phyloP scores from a whole-genome alignment of 768 basidiomycete genomes.

The Podaxis sp. region DNA sequence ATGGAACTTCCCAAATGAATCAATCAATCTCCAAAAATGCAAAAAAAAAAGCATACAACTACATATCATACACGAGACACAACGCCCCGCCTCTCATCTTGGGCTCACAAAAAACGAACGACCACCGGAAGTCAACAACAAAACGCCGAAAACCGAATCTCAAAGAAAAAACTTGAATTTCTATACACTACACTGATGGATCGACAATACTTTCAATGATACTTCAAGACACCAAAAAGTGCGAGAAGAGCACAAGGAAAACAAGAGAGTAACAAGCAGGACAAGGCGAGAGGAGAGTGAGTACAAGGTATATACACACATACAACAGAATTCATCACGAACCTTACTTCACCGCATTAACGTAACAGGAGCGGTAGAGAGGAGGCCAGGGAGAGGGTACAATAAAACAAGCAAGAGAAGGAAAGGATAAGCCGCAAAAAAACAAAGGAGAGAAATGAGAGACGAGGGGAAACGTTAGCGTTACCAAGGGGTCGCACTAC shows the following conservation, averaged over 20 bases:
- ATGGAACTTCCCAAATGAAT: too few relatives aligned
- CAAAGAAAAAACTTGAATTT: too few relatives aligned
- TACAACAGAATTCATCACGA: not conserved
- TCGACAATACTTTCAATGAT: not conserved
- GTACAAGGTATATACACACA: not conserved
- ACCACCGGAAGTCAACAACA: too few relatives aligned
- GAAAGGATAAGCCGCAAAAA: not conserved
- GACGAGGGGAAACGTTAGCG: not conserved
- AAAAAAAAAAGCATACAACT: not conserved
- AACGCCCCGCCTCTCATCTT: not conserved
- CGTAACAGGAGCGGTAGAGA: not conserved
- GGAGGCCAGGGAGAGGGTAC: not conserved
- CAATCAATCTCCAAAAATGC: not conserved
- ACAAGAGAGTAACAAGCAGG: too few relatives aligned
- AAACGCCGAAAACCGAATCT: too few relatives aligned
- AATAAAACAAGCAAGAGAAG: not conserved
- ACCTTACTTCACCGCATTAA: too few relatives aligned
- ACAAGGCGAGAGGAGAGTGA: not conserved
- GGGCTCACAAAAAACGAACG: too few relatives aligned
- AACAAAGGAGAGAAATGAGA: not conserved
- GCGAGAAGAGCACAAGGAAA: not conserved
- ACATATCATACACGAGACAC: not conserved
- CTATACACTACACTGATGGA: not conserved
- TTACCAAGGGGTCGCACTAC: not conserved
- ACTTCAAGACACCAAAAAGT: not conserved